Evolutionary conservation across 1,284 basidiomycete species (phyloP), one percentile per base, ranked within the genome.

Genomic region (Apiotrichum laibachii): DNA sequence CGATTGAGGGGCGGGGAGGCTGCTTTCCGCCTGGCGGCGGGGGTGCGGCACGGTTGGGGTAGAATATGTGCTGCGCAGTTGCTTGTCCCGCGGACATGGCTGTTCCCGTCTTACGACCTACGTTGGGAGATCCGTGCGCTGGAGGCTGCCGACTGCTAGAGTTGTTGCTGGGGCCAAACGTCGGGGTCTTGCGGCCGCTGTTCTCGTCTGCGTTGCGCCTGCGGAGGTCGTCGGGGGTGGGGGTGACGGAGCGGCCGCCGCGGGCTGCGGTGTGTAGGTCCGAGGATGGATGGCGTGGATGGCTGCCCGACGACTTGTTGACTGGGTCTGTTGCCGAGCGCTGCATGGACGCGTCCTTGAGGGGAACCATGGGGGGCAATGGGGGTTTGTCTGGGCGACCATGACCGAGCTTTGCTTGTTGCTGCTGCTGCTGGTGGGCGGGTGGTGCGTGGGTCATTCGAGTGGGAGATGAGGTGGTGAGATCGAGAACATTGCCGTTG

Each of bases 341-440:
- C 47, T 35, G 47, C 44, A 44, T 58, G 37, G 37, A 15, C 19
- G 53, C 33, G 22, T 51, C 47, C 49, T 69, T 72, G 56, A 71
- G 60, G 2, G 71, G 67, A 2, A 72, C 56, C 65, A 67, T 65
- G 13, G 49, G 49, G 12, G 33, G 33, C 12, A 33, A 48, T 46
- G 50, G 40, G 15, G 16, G 43, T n/a, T 19, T 33, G 10, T 50
- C 49, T 18, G 55, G 56, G 11, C 63, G 62, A 2, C 45, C 53
- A 46, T 39, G 22, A n/a, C 49, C 49, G 11, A 50, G 49, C 12
- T 26, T 21, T n/a, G 49, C 49, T 16, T 50, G 49, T 13, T n/a
- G 34, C 18, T 34, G 46, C 16, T 37, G 37, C 37, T 37, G 37
- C 37, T 16, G 8, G n/a, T 31, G 26, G 26, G 26, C 26, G 26